Evolutionary conservation across 2,329 filamentous ascomycete species (phyloP).

Genomic region (Fusarium musae): DNA sequence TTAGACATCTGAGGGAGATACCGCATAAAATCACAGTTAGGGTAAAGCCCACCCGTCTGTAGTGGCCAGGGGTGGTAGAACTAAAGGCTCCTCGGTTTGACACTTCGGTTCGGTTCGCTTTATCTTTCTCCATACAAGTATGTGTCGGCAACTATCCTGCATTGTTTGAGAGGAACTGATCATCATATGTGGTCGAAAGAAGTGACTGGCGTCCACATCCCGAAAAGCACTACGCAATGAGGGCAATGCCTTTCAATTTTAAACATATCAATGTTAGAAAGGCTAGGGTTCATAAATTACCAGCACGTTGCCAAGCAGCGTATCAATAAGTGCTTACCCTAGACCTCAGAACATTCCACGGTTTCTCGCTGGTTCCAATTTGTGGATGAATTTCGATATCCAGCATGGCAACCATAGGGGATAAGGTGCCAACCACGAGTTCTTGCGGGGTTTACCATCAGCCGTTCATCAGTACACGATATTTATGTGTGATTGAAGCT

Average conservation of each 20-base stretch:
- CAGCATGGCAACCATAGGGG: background rate
- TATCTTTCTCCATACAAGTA: no score
- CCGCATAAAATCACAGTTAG: background rate
- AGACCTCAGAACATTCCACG: background rate
- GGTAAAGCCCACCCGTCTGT: no score
- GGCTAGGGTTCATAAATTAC: background rate
- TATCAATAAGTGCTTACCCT: background rate
- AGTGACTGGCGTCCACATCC: background rate
- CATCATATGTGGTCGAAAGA: background rate
- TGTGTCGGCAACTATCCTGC: background rate
- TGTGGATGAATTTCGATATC: background rate
- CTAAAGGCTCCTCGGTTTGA: background rate
- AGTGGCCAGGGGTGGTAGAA: background rate
- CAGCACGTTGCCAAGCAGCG: background rate
- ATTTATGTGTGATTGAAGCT: background rate
- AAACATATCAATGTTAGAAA: background rate
- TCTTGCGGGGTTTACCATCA: background rate
- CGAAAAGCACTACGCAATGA: background rate
- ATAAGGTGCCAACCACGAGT: background rate
- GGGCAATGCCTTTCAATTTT: background rate
- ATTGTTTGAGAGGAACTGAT: background rate
- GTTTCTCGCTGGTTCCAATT: background rate
- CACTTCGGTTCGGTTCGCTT: conserved; percentile 10
- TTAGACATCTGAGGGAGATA: background rate
- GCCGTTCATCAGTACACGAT: background rate